Evolutionary conservation across 1,139 yeast species (phyloP), one percentile per base, ranked within the genome.

Genomic region (Schwanniomyces etchellsii): DNA sequence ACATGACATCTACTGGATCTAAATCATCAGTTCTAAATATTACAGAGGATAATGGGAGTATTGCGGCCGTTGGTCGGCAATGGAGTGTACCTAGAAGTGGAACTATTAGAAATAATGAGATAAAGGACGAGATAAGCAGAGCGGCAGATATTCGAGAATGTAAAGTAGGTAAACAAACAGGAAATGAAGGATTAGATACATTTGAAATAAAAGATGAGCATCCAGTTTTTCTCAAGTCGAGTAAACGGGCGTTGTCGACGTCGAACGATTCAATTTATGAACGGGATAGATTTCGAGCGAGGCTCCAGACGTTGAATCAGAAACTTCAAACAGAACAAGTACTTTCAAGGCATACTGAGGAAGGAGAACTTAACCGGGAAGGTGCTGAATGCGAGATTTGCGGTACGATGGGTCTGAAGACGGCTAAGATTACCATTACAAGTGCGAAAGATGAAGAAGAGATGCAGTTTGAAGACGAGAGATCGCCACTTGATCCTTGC

Each of bases 201-300:
- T 18, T 18, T 7, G n/a, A 18, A 7, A 18, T n/a, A 18, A 7
- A 18, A n/a, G 21, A 18, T 18, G 21, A 18, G n/a, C 21, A 18
- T 18, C 27, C 24, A 18, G 27, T 20, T 20, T 15, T 33, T 16
- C 26, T 20, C 12, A 35, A 39, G n/a, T 38, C 39, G 23, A 31
- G 32, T 18, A 68, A 68, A 39, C 42, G 74, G 20, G 56, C 71
- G 1, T 57, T 64, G 2, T 64, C 71, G 3, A 44, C 66, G 5
- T 66, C 73, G 7, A 65, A 64, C 37, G 74, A 66, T 39, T 47
- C 56, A 23, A 26, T 60, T 9, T 62, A 62, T 40, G 73, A 67
- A 40, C 43, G 74, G 27, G 74, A 66, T 37, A 45, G 73, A 25
- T 66, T 66, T 36, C 44, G 68, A 29, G 70, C 72, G 5, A 44